Evolutionary conservation across 225 moss, liverwort and hornwort species (phyloP), one percentile per base, ranked within the genome.

Genomic region (Physcomitrium patens): DNA sequence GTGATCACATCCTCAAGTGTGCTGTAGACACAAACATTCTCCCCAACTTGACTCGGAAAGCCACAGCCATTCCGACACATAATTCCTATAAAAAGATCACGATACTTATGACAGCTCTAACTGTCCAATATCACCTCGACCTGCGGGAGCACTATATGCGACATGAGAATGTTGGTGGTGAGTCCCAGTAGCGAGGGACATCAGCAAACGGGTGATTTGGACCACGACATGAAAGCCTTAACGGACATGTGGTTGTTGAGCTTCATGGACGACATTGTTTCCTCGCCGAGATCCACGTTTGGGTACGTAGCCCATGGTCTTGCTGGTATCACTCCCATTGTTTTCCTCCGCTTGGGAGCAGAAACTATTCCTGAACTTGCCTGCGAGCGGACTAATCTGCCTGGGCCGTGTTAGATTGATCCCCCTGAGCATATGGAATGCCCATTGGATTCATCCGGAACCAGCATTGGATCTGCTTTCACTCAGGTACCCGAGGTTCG

Each of bases 241-340:
- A 76, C 77, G 0, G 96, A 96, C 44, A 96, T 96, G 0, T 87
- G 87, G 42, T 81, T 93, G 5, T 87, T 93, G 3, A 92, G 93
- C 17, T 74, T 90, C 9, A 93, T 92, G 44, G 92, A 92, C 50
- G 73, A 44, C 10, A 78, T 93, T 18, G 86, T 96, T 24, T 93
- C 92, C 1, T 93, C 93, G 60, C 85, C 93, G 1, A 92, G 90
- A 92, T 96, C 93, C 20, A 96, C 96, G 4, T 96, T 96, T 63
- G 96, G 96, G 9, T 96, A 96, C 60, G 44, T 89, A 7, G 93
- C 96, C 7, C 96, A 96, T 43, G 89, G 82, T 8, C 74, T 96
- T 3, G 90, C 87, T 6, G 93, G 92, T 0, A 65, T 72, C 18
- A 65, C 68, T 60, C 90, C 96, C 16, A 37, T 37, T 7, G 31